phyloP scores from a whole-genome alignment of 164 flowering plant species.

The Amborella trichopoda region DNA sequence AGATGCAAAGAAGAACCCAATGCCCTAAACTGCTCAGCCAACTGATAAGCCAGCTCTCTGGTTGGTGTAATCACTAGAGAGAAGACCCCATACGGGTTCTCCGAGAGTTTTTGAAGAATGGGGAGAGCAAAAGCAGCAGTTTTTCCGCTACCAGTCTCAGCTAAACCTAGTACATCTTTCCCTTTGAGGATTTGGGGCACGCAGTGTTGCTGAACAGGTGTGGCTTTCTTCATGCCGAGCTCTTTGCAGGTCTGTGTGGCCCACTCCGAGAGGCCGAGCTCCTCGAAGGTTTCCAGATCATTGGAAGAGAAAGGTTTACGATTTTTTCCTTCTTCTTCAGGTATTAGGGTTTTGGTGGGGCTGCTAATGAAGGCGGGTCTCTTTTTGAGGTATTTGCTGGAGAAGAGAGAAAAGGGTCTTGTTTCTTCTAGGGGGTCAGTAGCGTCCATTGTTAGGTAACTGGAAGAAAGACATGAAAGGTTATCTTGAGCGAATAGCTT shows the following conservation, averaged over 20 bases:
- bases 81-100: conserved; percentile 72
- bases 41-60: conserved; percentile 79
- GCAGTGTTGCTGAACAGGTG: conserved; percentile 76
- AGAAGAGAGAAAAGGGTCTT: too few species aligned
- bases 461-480: too few species aligned
- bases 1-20: conserved; percentile 59
- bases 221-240: conserved; percentile 57
- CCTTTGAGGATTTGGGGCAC: conserved; percentile 74
- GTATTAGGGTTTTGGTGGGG: too few species aligned
- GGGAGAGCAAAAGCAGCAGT: conserved; percentile 97
- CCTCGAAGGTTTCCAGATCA: background rate
- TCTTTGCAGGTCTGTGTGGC: conserved; percentile 54
- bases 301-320: too few species aligned
- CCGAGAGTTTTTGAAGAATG: conserved; percentile 51
- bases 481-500: too few species aligned
- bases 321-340: too few species aligned
- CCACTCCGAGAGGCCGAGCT: conserved; percentile 66
- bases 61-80: conserved; percentile 85
- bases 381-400: too few species aligned
- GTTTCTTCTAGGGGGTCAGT: too few species aligned
- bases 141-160: conserved; percentile 92
- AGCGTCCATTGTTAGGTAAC: too few species aligned
- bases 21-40: conserved; percentile 88
- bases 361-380: too few species aligned
- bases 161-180: conserved; percentile 68